These are phyloP conservation scores for Lactifluus echinatus DNA, from an alignment of 768 basidiomycete species.

Conservation along the genomic window DNA sequence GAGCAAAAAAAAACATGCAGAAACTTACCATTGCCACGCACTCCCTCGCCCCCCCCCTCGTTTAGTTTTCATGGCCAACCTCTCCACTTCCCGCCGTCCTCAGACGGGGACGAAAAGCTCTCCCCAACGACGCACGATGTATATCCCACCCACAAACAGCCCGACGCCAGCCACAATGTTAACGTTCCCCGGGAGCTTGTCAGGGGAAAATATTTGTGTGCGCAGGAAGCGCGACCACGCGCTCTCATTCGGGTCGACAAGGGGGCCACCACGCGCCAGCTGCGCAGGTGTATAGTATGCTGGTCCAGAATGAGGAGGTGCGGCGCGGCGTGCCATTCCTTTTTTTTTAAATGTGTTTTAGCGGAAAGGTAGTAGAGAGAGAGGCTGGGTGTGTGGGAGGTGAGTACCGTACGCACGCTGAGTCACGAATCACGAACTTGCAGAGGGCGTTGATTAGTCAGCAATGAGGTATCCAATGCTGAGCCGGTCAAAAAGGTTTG, in stretches of 20 bases:
- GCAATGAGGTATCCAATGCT: not conserved
- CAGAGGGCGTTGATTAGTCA: constrained; percentile 1
- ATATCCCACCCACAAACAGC: constrained; percentile 63
- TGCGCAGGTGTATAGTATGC: constrained; percentile 43
- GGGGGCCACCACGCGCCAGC: constrained; percentile 31
- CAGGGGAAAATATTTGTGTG: constrained; percentile 61
- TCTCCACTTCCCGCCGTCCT: constrained; percentile 4
- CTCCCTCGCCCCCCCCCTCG: not conserved
- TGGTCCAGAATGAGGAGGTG: constrained; percentile 45
- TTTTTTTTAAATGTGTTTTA: not conserved
- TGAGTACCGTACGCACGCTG: too few species aligned
- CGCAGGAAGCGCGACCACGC: constrained; percentile 46
- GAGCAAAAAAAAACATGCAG: too few species aligned
- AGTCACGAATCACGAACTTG: too few species aligned
- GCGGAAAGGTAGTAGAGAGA: not conserved
- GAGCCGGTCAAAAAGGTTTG: not conserved
- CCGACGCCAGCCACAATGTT: constrained; percentile 56
- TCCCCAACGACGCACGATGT: constrained; percentile 68
- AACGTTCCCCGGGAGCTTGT: constrained; percentile 68
- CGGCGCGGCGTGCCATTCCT: constrained; percentile 61
- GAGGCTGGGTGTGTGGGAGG: not conserved
- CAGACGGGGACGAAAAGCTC: constrained; percentile 65
- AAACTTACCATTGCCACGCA: not conserved
- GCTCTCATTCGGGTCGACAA: constrained; percentile 54
- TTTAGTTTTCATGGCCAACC: not conserved